These are phyloP conservation scores for Balansia obtecta DNA, from an alignment of 2,329 filamentous ascomycete genomes.

Conservation along the genomic window DNA sequence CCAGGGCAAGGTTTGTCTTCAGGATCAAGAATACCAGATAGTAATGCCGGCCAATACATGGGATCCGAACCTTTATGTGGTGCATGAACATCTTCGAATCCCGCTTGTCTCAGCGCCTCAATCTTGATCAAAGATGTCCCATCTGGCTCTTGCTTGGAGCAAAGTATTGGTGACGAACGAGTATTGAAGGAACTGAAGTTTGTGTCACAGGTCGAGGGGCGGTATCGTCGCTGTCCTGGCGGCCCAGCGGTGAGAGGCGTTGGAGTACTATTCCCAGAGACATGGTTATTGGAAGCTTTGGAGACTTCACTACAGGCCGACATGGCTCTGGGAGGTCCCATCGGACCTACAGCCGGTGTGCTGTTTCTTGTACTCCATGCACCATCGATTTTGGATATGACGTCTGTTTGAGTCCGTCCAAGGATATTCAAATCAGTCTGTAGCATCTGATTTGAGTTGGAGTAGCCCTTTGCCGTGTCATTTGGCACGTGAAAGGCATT, in stretches of 20 bases:
- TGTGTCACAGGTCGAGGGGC: slow-evolving; percentile 29
- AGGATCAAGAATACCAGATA: neutral
- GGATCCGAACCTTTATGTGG: neutral
- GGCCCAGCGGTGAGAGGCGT: slow-evolving; percentile 41
- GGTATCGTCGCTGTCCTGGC: slow-evolving; percentile 39
- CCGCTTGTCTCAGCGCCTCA: slow-evolving; percentile 12
- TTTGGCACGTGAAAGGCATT: neutral
- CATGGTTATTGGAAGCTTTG: slow-evolving; percentile 10
- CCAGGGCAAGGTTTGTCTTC: neutral
- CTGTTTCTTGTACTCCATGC: neutral
- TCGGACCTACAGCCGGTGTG: neutral
- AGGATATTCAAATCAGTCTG: neutral
- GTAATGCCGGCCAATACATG: neutral
- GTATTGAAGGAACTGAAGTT: slow-evolving; percentile 19
- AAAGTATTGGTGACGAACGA: slow-evolving; percentile 3
- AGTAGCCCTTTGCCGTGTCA: neutral
- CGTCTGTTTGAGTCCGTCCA: slow-evolving; percentile 1
- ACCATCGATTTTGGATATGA: slow-evolving; percentile 1
- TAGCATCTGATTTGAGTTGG: neutral
- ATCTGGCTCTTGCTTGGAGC: slow-evolving; percentile 13
- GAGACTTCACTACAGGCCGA: slow-evolving; percentile 1
- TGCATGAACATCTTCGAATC: slow-evolving; percentile 10
- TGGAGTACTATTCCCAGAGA: slow-evolving; percentile 29
- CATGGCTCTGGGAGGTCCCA: neutral
- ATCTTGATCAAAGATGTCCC: slow-evolving; percentile 12